These are phyloP conservation scores for Pythium utonaiense DNA, from an alignment of 352 stramenopile genomes.

Conservation along the genomic window DNA sequence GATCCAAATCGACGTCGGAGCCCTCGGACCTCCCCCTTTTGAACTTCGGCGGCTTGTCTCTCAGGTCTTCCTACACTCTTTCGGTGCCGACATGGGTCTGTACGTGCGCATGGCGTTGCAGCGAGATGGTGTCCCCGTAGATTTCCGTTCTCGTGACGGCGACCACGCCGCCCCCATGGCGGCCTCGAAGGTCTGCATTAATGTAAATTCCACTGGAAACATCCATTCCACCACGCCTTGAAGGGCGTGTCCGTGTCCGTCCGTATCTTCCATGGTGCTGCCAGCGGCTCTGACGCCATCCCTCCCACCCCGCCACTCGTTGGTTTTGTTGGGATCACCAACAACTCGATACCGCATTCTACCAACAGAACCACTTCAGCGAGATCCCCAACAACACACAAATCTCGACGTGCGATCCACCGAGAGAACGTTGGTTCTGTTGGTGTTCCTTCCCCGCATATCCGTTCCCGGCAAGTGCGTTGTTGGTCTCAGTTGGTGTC, in stretches of 20 bases:
- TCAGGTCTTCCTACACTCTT: background rate
- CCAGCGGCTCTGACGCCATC: too few relatives aligned
- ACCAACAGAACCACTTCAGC: too few relatives aligned
- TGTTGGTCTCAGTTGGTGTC: too few relatives aligned
- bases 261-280: too few relatives aligned
- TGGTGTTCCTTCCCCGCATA: background rate
- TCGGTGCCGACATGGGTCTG: background rate
- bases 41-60: background rate
- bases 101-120: background rate
- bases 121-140: background rate
- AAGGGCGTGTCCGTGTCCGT: too few relatives aligned
- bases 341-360: too few relatives aligned
- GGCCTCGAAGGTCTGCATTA: background rate
- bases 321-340: too few relatives aligned
- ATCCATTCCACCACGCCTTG: background rate
- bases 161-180: background rate
- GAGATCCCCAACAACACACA: too few relatives aligned
- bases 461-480: too few relatives aligned
- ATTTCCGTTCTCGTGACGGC: background rate
- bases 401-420: too few relatives aligned
- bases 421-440: background rate
- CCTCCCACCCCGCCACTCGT: too few relatives aligned
- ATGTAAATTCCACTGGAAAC: conserved; percentile 2
- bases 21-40: background rate
- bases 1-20: background rate